Conservation (phyloP, 768 basidiomycete species). For the Boletus vermiculosoides region DNA sequence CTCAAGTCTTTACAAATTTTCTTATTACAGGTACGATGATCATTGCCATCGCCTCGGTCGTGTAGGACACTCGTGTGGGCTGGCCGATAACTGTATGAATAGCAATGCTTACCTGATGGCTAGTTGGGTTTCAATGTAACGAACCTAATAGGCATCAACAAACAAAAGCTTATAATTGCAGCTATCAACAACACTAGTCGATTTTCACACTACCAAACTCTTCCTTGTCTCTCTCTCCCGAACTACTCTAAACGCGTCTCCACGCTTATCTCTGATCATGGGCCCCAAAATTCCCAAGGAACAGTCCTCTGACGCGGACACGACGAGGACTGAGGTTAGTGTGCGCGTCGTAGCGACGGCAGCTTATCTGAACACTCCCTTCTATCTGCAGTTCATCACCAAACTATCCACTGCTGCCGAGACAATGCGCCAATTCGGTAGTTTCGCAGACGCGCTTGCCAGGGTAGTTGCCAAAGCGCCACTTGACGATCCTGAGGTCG, state of each 20-base stretch:
- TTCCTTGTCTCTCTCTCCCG: slow-evolving; percentile 35
- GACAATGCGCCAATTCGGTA: slow-evolving; percentile 61
- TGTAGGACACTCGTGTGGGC: slow-evolving; percentile 9
- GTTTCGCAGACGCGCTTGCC: slow-evolving; percentile 59
- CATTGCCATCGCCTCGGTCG: slow-evolving; percentile 6
- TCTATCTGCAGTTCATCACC: slow-evolving; percentile 47
- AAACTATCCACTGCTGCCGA: slow-evolving; percentile 58
- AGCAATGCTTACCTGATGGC: slow-evolving; percentile 33
- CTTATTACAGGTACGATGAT: slow-evolving; percentile 9
- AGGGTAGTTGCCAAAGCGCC: slow-evolving; percentile 42
- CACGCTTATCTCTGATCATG: slow-evolving; percentile 19
- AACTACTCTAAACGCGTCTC: slow-evolving; percentile 28
- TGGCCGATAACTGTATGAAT: slow-evolving; percentile 19
- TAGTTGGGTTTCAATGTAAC: slow-evolving; percentile 39
- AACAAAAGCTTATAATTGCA: slow-evolving; percentile 41
- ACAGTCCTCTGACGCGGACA: slow-evolving; percentile 25
- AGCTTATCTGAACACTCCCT: slow-evolving; percentile 22
- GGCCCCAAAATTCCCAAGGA: slow-evolving; percentile 28
- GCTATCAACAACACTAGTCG: slow-evolving; percentile 37
- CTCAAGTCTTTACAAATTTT: slow-evolving; percentile 1
- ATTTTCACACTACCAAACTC: slow-evolving; percentile 41
- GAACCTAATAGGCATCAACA: slow-evolving; percentile 39
- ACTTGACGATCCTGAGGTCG: slow-evolving; percentile 32
- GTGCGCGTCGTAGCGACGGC: slow-evolving; percentile 8
- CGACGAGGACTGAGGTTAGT: slow-evolving; percentile 32